phyloP scores from a whole-genome alignment of 2,329 filamentous ascomycete species.

The Hypoxylon sp. region DNA sequence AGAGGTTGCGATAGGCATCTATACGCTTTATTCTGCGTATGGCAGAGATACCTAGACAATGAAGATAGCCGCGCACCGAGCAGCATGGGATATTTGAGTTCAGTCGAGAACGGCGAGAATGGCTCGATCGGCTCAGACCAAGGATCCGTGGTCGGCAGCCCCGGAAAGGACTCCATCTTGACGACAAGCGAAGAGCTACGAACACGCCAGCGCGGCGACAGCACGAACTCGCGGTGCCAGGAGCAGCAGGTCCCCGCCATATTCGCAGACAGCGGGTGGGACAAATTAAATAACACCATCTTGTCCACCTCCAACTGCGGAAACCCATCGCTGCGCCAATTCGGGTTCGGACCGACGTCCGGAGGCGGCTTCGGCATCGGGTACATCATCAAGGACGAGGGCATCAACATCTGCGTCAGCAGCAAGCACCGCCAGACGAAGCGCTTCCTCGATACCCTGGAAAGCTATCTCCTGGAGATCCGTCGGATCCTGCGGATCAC shows the following conservation, averaged over 20 bases:
- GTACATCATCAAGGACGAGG: slow-evolving; percentile 98
- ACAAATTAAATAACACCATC: slow-evolving; percentile 94
- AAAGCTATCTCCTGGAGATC: slow-evolving; percentile 92
- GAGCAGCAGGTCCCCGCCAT: slow-evolving; percentile 77
- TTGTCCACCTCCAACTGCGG: slow-evolving; percentile 98
- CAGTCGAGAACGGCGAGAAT: slow-evolving; percentile 65
- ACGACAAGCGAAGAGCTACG: slow-evolving; percentile 58
- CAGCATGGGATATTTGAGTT: slow-evolving; percentile 75
- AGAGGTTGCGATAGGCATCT: slow-evolving; percentile 93
- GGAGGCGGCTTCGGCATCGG: slow-evolving; percentile 97
- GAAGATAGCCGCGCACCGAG: slow-evolving; percentile 69
- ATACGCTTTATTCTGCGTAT: slow-evolving; percentile 93
- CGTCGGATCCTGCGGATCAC: slow-evolving; percentile 84
- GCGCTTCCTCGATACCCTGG: slow-evolving; percentile 89
- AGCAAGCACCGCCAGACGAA: slow-evolving; percentile 95
- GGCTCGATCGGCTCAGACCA: slow-evolving; percentile 63
- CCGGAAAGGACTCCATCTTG: slow-evolving; percentile 65
- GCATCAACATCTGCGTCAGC: slow-evolving; percentile 90
- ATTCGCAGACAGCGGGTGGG: slow-evolving; percentile 92
- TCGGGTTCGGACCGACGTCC: slow-evolving; percentile 95
- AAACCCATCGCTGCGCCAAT: slow-evolving; percentile 93
- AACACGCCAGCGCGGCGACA: slow-evolving; percentile 67
- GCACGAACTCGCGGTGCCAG: slow-evolving; percentile 65
- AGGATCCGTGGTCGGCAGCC: slow-evolving; percentile 66
- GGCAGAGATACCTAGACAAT: slow-evolving; percentile 90